Evolutionary conservation across 352 stramenopile genomes (phyloP).

Genomic region (Phytophthora cactorum): DNA sequence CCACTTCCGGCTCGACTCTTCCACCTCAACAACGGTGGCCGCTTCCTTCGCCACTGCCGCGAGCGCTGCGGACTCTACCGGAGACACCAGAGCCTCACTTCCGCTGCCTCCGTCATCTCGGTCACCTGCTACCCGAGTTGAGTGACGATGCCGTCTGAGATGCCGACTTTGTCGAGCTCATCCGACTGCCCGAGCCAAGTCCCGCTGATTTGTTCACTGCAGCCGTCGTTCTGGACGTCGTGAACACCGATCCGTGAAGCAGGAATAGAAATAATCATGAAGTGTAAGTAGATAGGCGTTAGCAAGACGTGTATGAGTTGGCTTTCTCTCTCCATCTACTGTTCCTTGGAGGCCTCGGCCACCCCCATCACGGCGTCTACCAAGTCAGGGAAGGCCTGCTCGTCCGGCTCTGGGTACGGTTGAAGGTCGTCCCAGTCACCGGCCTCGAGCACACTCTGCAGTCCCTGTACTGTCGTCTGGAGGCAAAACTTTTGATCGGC

Average conservation of each 20-base stretch:
- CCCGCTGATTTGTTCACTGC: conserved; percentile 24
- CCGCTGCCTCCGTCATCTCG: not conserved
- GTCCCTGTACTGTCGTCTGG: conserved; percentile 47
- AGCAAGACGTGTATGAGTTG: not conserved
- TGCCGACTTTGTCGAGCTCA: conserved; percentile 26
- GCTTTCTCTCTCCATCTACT: conserved; percentile 13
- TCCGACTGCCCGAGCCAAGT: conserved; percentile 24
- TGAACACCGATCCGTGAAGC: conserved; percentile 20
- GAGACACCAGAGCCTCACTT: not conserved
- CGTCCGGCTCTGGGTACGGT: conserved; percentile 62
- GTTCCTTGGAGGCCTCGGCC: conserved; percentile 20
- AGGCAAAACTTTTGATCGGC: conserved; percentile 68
- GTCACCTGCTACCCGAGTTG: not conserved
- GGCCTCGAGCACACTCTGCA: conserved; percentile 43
- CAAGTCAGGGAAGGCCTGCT: conserved; percentile 69
- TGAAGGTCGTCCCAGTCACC: conserved; percentile 52
- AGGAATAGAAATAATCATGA: conserved; percentile 5
- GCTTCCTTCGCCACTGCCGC: not conserved
- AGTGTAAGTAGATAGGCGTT: not conserved
- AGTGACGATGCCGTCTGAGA: conserved; percentile 18
- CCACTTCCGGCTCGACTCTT: conserved; percentile 1
- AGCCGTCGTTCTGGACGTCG: conserved; percentile 16
- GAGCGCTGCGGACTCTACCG: not conserved
- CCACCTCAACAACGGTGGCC: not conserved
- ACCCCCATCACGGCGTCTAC: conserved; percentile 63